Evolutionary conservation across 1,284 basidiomycete genomes (phyloP), one percentile per base, ranked within the genome.

Genomic region (Sanguinoderma infundibulare): DNA sequence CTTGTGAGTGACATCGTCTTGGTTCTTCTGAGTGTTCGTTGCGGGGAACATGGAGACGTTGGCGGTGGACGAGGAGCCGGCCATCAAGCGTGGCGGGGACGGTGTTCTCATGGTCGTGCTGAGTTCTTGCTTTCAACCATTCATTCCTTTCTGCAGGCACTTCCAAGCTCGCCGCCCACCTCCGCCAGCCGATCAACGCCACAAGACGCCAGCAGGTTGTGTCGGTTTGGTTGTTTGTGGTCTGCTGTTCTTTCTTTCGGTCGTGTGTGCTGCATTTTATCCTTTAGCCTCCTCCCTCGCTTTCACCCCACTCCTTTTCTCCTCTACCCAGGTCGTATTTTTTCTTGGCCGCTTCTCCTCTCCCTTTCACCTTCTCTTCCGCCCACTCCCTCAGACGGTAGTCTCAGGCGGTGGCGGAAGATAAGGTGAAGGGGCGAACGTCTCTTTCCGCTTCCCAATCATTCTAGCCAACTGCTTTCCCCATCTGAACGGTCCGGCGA

Each of bases 361-460:
- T 53, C 53, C 52, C 52, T 47, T 55, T 60, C 58, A 40, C 44
- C 24, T 55, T 60, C 58, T 40, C 58, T 51, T 55, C 46, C 39
- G 52, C 12, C 36, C 38, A 34, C 15, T 34, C 35, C 20, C 53
- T 55, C 17, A 60, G 53, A 47, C 53, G 44, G 10, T 46, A 2
- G 42, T 38, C 53, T 54, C 57, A 59, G 51, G 57, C 26, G 49
- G 42, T 40, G 34, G 24, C 38, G 52, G 50, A 50, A 55, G 57
- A 32, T 38, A 53, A 35, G 32, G 35, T 50, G 53, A 39, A 40
- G 24, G n/a, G 44, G 53, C 44, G 46, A 47, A 28, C 28, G 42
- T 49, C 40, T n/a, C 53, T 54, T 22, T 14, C 24, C 5, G 9
- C 14, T 30, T 6, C 10, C 9, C n/a, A 20, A 12, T 38, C 36